A percentile compares a stretch with the other conserved stretches of the same genome.
Evolutionary conservation across 805 yeast species (phyloP).

Genomic region (Jamesozyma spencerorum): DNA sequence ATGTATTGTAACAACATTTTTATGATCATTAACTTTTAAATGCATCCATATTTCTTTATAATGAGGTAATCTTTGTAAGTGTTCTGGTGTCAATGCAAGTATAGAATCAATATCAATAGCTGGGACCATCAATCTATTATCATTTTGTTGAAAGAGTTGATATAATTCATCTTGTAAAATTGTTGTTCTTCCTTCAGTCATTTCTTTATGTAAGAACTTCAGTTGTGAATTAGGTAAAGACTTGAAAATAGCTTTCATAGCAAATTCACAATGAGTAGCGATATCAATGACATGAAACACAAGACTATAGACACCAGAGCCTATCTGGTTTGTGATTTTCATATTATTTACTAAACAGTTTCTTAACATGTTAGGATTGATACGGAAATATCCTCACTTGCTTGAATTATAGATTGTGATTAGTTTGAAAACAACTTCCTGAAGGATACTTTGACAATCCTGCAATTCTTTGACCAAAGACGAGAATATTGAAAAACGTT

Average conservation of each 20-base stretch:
- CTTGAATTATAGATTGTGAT: no score
- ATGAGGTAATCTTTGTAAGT: conserved; percentile 29
- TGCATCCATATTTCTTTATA: conserved; percentile 69
- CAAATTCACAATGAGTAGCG: conserved; percentile 42
- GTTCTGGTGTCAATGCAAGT: conserved; percentile 27
- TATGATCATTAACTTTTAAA: conserved; percentile 64
- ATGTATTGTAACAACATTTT: conserved; percentile 66
- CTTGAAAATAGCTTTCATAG: conserved; percentile 64
- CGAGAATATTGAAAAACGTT: no score
- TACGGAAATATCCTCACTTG: background rate
- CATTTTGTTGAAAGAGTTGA: conserved; percentile 18
- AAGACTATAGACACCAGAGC: conserved; percentile 80
- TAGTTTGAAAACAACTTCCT: no score
- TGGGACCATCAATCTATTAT: conserved; percentile 23
- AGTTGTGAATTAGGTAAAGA: conserved; percentile 11
- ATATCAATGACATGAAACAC: conserved; percentile 63
- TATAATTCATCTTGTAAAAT: conserved; percentile 16
- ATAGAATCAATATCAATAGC: conserved; percentile 25
- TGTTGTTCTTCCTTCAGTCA: conserved; percentile 20
- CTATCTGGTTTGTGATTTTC: conserved; percentile 30
- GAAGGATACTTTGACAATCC: no score
- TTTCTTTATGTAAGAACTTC: conserved; percentile 12
- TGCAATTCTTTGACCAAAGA: no score
- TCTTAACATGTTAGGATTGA: conserved; percentile 8
- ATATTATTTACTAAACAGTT: conserved; percentile 24